phyloP scores from a whole-genome alignment of 164 flowering plant species.

The Aristolochia contorta region DNA sequence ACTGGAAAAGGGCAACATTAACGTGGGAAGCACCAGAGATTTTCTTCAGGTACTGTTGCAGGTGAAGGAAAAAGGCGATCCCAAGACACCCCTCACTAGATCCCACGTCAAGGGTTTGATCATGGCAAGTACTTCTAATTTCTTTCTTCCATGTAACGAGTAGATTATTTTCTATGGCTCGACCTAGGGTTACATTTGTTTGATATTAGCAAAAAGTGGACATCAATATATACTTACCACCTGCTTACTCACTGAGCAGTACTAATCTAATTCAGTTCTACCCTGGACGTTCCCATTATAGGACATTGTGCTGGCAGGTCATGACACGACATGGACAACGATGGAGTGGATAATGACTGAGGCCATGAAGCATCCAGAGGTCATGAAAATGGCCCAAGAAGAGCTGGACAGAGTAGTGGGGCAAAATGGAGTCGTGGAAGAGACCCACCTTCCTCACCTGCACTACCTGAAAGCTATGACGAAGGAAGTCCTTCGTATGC shows the following conservation, averaged over 20 bases:
- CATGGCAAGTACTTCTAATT: background rate
- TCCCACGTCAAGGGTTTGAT: background rate
- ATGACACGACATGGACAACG: slow-evolving; percentile 6
- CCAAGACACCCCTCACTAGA: slow-evolving; percentile 3
- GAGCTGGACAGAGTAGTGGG: slow-evolving; percentile 13
- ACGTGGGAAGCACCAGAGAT: background rate
- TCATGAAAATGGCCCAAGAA: slow-evolving; percentile 3
- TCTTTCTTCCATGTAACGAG: too few species aligned
- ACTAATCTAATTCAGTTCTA: background rate
- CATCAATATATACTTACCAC: too few species aligned
- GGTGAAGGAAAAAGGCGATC: background rate
- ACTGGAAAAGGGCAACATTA: background rate
- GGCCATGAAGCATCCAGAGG: slow-evolving; percentile 6
- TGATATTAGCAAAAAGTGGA: too few species aligned
- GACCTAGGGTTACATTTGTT: too few species aligned
- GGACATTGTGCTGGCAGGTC: slow-evolving; percentile 10
- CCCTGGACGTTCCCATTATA: background rate
- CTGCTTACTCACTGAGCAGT: too few species aligned
- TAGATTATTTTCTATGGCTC: too few species aligned
- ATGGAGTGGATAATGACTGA: slow-evolving; percentile 19
- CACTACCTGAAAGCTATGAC: slow-evolving; percentile 9
- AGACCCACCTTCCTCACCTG: slow-evolving; percentile 6
- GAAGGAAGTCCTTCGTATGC: slow-evolving; percentile 14
- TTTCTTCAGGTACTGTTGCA: slow-evolving; percentile 4
- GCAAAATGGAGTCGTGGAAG: slow-evolving; percentile 5